A percentile compares a stretch with the other conserved stretches of the same genome.
Evolutionary conservation across 495 filamentous ascomycete genomes (phyloP).

Genomic region (Cryomyces minteri): DNA sequence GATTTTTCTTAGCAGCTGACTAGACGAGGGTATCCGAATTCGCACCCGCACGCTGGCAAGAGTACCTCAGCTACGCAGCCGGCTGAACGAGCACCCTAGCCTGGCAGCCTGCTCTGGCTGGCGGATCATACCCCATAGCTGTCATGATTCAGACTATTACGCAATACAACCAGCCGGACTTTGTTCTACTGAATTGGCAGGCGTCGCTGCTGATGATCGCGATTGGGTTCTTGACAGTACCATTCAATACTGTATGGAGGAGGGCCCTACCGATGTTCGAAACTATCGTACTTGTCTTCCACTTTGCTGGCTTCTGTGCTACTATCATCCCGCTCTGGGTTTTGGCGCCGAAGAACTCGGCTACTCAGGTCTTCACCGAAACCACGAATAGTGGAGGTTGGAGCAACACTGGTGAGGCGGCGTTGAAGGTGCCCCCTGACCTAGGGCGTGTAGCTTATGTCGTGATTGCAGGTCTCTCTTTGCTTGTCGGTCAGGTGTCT

Average conservation of each 20-base stretch:
- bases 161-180: conserved; percentile 12
- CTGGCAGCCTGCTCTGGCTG: conserved; percentile 18
- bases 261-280: conserved; percentile 22
- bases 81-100: conserved; percentile 31
- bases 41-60: conserved; percentile 24
- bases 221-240: conserved; percentile 16
- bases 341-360: conserved; percentile 15
- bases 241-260: conserved; percentile 25
- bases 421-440: background rate
- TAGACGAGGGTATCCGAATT: conserved; percentile 27
- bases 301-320: conserved; percentile 24
- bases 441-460: too few species aligned
- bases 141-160: conserved; percentile 21
- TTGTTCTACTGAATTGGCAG: conserved; percentile 18
- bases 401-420: conserved; percentile 9
- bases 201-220: conserved; percentile 22
- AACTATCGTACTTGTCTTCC: conserved; percentile 21
- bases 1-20: background rate
- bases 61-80: conserved; percentile 25
- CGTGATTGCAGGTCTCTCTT: conserved; percentile 4
- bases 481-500: conserved; percentile 20
- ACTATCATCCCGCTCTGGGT: conserved; percentile 19
- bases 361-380: conserved; percentile 17
- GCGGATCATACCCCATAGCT: conserved; percentile 21
- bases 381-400: conserved; percentile 20